Base-by-base conservation (phyloP, 1,284 basidiomycete genomes). In the Earliella scabrosa region DNA sequence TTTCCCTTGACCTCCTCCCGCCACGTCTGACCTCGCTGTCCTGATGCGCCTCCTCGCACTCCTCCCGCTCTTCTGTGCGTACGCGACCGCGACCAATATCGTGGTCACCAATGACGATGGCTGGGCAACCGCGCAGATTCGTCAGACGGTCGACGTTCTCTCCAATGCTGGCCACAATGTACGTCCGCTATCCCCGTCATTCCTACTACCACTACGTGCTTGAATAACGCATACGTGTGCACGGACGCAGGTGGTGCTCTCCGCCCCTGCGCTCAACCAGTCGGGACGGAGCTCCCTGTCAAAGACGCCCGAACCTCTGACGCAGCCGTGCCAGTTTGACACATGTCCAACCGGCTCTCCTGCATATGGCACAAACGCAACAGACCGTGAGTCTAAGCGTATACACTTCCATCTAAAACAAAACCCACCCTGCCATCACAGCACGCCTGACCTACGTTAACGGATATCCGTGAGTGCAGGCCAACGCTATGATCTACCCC, bases 81-180 rank as follows among this genome's bases (percentile, higher is more conserved):
- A 45, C 35, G 52, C 40, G 5, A 24, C 48, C 4, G 59, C 63
- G 23, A 52, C 45, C n/a, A 70, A 69, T 23, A 60, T 73, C 45
- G 39, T 73, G 39, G 53, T 73, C 8, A 63, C 71, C 9, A 68
- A 73, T 45, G 71, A 73, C 45, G 74, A 75, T 49, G 74, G 77
- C 16, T 80, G 77, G 77, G 76, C 77, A 5, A 71, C 70, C 6
- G 76, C 75, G 13, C 70, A 73, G 52, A 71, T 78, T 38, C 75
- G 77, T 34, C 75, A 75, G 13, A 71, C 76, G 51, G 71, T 74
- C 50, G 66, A 71, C 24, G 73, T 70, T 1, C 65, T 78, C 20
- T 67, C 62, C 13, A 61, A 62, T 27, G 68, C 71, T 10, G 74
- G 74, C 11, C 71, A 71, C 56, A 64, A 73, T 52, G 75, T 75